These are phyloP conservation scores for Metschnikowia lochheadii DNA, from an alignment of 805 yeast species.

Conservation along the genomic window DNA sequence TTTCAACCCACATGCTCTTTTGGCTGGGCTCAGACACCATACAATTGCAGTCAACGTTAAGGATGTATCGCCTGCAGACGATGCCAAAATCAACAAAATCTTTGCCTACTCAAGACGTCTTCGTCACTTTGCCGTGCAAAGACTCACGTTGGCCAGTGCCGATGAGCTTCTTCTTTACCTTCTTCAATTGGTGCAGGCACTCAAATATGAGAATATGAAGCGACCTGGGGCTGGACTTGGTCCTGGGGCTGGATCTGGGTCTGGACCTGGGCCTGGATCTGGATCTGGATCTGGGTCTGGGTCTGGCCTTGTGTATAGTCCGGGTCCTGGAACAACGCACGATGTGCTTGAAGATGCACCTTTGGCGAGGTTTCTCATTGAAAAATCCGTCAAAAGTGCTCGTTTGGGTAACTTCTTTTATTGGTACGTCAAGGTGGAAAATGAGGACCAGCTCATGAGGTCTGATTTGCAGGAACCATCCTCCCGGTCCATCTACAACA, in stretches of 20 bases:
- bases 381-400: slow-evolving; percentile 61
- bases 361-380: slow-evolving; percentile 69
- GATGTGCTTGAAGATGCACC: slow-evolving; percentile 46
- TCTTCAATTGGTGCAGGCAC: slow-evolving; percentile 86
- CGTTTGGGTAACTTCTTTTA: slow-evolving; percentile 77
- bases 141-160: slow-evolving; percentile 73
- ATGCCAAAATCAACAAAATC: slow-evolving; percentile 28
- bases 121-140: slow-evolving; percentile 81
- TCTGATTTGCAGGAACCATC: not conserved
- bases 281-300: no score
- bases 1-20: slow-evolving; percentile 49
- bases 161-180: slow-evolving; percentile 77
- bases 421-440: slow-evolving; percentile 90
- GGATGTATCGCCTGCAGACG: slow-evolving; percentile 20
- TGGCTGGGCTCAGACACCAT: slow-evolving; percentile 13
- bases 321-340: no score
- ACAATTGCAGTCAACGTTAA: slow-evolving; percentile 11
- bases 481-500: slow-evolving; percentile 25
- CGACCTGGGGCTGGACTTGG: not conserved
- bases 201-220: slow-evolving; percentile 63
- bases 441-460: slow-evolving; percentile 51
- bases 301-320: no score
- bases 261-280: not conserved
- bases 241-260: no score
- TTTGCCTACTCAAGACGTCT: slow-evolving; percentile 51